phyloP scores from a whole-genome alignment of 768 basidiomycete genomes.

The Grammothele lineata region DNA sequence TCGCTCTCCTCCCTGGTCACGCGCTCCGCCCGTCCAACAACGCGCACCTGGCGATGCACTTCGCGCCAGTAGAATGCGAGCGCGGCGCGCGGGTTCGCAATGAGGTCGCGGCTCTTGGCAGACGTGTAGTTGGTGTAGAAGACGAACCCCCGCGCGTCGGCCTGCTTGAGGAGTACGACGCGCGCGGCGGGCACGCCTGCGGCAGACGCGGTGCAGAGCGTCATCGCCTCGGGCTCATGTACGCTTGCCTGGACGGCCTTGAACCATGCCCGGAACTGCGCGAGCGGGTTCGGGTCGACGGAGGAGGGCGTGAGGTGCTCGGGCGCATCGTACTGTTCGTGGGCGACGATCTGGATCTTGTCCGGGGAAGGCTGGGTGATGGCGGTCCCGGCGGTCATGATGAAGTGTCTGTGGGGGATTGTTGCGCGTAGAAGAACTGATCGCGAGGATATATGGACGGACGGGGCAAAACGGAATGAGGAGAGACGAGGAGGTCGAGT shows the following conservation, averaged over 20 bases:
- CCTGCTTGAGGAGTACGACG: constrained; percentile 87
- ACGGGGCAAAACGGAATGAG: too few relatives aligned
- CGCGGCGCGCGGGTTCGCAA: constrained; percentile 72
- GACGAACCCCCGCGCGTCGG: constrained; percentile 86
- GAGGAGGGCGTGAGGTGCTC: constrained; percentile 60
- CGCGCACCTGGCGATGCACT: constrained; percentile 72
- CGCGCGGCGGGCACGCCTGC: constrained; percentile 81
- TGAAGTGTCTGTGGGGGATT: too few relatives aligned
- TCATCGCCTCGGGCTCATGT: constrained; percentile 87
- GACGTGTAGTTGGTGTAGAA: constrained; percentile 98
- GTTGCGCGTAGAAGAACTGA: too few relatives aligned
- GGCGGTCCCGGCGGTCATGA: constrained; percentile 12
- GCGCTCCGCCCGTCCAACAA: constrained; percentile 83
- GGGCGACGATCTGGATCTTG: constrained; percentile 65
- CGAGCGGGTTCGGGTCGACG: constrained; percentile 65
- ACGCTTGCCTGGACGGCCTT: constrained; percentile 61
- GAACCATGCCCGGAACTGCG: constrained; percentile 89
- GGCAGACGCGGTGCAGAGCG: constrained; percentile 67
- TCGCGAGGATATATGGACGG: too few relatives aligned
- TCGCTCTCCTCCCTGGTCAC: constrained; percentile 67
- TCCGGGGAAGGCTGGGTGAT: constrained; percentile 44
- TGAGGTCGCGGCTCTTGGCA: constrained; percentile 82
- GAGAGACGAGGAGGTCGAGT: too few relatives aligned
- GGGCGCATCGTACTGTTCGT: constrained; percentile 71
- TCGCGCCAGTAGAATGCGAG: constrained; percentile 92